Evolutionary conservation across 2,329 filamentous ascomycete species (phyloP), one percentile per base, ranked within the genome.

Genomic region (Colletotrichum agaves): DNA sequence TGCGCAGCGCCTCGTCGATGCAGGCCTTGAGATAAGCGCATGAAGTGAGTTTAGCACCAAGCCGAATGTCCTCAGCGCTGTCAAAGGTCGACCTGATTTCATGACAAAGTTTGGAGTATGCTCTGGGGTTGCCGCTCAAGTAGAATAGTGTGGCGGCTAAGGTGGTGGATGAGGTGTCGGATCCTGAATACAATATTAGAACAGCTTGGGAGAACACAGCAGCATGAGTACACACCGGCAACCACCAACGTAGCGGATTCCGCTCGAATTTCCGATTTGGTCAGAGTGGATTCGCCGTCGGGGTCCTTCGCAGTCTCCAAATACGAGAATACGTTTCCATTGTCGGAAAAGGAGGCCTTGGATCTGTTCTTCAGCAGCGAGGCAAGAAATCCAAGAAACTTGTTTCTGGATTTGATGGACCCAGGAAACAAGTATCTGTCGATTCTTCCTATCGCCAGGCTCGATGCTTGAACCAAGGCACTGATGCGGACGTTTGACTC

Each of bases 321-420:
- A 66, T 83, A 83, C 62, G 82, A 79, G 71, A 84, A 83, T 70
- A 84, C 82, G 60, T 84, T 82, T 66, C 79, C 82, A 58, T 81
- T 81, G 41, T 76, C 75, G 43, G 78, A 47, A 27, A 71, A 69
- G 13, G 39, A 61, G 17, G 12, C 71, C 53, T 35, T 69, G 21
- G n/a, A 65, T 61, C 60, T 23, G 27, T n/a, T 64, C 10, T 53
- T 64, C 19, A 73, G 67, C 1, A 74, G 46, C 11, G 52, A 63
- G 2, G 47, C 50, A 13, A 71, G 70, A 3, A 71, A 41, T 15
- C 27, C 47, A 1, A 65, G 62, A 3, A 65, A 65, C 2, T 17
- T 19, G 5, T 65, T 65, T 8, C 62, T 37, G 4, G 62, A 17
- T 31, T 47, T 39, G 47, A 65, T 65, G 4, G 62, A 65, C 3